Conservation (phyloP, 169 alveolate species). For the Plasmodium gonderi region DNA sequence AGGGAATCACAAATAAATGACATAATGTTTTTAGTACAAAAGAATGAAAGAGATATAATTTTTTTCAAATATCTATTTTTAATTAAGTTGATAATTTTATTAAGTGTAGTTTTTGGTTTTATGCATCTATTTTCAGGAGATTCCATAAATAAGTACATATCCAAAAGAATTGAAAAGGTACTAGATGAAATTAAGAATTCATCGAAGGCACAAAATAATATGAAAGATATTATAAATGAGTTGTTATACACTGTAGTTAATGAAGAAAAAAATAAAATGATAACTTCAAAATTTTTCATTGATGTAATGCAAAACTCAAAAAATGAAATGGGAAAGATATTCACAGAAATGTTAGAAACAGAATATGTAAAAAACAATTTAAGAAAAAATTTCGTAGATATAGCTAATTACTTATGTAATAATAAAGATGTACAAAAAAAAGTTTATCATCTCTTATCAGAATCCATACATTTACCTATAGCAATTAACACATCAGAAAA, state of each 20-base stretch:
- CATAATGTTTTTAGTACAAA: background rate
- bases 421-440: conserved; percentile 23
- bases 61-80: conserved; percentile 7
- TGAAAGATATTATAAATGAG: conserved; percentile 5
- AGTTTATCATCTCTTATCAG: background rate
- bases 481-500: background rate
- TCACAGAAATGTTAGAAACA: conserved; percentile 16
- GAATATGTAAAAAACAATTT: conserved; percentile 6
- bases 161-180: background rate
- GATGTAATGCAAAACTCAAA: conserved; percentile 9
- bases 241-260: background rate
- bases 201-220: background rate
- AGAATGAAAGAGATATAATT: background rate
- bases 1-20: background rate
- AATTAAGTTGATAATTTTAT: background rate
- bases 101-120: background rate
- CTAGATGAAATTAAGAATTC: conserved; percentile 18
- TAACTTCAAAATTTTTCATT: background rate
- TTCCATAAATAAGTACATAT: background rate
- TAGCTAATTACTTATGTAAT: background rate
- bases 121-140: background rate
- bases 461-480: conserved; percentile 23
- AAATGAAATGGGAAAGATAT: background rate
- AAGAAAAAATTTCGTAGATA: background rate
- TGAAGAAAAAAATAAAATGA: conserved; percentile 17